These are phyloP conservation scores for Pseudisothecium myosuroides DNA, from an alignment of 225 moss, liverwort and hornwort species.

Conservation along the genomic window DNA sequence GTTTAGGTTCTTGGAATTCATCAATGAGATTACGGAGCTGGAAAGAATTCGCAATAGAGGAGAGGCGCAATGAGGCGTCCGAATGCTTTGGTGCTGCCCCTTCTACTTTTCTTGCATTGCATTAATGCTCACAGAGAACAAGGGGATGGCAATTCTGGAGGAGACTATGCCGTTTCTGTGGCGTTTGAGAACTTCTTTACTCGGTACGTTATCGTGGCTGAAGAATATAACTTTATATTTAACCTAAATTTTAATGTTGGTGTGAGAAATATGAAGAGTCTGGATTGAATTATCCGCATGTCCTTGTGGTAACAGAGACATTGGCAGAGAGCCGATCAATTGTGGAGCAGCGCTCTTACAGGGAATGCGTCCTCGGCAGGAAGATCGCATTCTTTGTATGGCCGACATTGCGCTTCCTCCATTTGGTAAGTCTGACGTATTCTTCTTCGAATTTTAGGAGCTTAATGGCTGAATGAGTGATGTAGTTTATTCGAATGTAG, in stretches of 20 bases:
- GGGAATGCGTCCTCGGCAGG: constrained; percentile 50
- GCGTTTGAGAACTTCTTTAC: not conserved
- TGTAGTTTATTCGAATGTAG: not conserved
- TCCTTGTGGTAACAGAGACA: not conserved
- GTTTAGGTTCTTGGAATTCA: not conserved
- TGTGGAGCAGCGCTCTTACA: constrained; percentile 63
- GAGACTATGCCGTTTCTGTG: not conserved
- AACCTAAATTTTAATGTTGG: not conserved
- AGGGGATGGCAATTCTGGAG: not conserved
- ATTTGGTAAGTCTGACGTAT: constrained; percentile 25
- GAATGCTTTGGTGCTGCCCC: not conserved
- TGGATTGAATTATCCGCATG: not conserved
- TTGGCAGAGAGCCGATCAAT: constrained; percentile 13
- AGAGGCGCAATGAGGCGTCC: constrained; percentile 1
- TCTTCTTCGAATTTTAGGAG: not conserved
- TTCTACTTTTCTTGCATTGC: not conserved
- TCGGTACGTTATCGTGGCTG: not conserved
- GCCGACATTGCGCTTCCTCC: constrained; percentile 37
- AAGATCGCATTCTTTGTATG: constrained; percentile 69
- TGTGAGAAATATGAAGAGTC: not conserved
- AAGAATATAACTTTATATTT: not conserved
- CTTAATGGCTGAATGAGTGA: not conserved
- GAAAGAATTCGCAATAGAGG: not conserved
- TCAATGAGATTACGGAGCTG: constrained; percentile 6
- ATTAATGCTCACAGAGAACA: not conserved